phyloP scores from a whole-genome alignment of 23 red algal genomes.

The Gracilaria vermiculophylla region DNA sequence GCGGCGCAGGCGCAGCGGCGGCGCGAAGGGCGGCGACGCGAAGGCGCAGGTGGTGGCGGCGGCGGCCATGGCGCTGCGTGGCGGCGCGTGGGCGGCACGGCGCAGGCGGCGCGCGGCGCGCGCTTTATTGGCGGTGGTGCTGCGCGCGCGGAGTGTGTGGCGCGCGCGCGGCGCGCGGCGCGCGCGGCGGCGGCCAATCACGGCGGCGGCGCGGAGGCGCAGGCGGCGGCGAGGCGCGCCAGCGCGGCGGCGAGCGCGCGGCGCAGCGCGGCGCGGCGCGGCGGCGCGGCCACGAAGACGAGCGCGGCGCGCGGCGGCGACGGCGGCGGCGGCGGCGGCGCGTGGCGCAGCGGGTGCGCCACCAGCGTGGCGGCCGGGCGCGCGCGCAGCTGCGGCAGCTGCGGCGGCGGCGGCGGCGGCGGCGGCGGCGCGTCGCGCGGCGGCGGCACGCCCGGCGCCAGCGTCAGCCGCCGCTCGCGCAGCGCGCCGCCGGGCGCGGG shows the following conservation, averaged over 20 bases:
- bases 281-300: too few relatives aligned
- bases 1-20: not conserved
- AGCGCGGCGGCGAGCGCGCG: too few relatives aligned
- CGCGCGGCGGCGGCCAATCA: too few relatives aligned
- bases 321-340: not conserved
- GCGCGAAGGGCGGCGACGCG: not conserved
- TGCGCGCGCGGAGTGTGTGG: too few relatives aligned
- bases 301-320: not conserved
- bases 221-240: too few relatives aligned
- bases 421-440: not conserved
- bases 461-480: conserved; percentile 16
- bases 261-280: too few relatives aligned
- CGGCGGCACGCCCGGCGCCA: conserved; percentile 21
- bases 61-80: not conserved
- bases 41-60: not conserved
- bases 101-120: not conserved
- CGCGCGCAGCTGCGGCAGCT: not conserved
- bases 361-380: not conserved
- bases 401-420: not conserved
- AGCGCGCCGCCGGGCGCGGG: not conserved
- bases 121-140: too few relatives aligned
- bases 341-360: not conserved
- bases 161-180: too few relatives aligned
- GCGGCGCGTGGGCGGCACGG: not conserved
- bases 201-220: too few relatives aligned